Conservation (phyloP, 1,284 basidiomycete species). For the Mycena citricolor region DNA sequence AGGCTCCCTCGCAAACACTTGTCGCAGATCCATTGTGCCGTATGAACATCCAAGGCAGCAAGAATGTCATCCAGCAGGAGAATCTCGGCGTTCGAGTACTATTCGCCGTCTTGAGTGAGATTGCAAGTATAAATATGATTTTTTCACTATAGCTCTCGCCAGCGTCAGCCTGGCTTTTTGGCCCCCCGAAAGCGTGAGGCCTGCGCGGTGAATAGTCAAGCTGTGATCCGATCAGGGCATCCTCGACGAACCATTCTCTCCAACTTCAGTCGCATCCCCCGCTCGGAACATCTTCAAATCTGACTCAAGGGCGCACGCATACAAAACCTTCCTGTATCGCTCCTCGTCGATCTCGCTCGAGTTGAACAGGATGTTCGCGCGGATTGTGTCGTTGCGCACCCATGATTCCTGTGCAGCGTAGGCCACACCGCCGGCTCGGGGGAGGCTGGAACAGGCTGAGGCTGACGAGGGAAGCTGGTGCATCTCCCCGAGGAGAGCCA, state of each 20-base stretch:
- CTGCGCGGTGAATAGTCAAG: slow-evolving; percentile 26
- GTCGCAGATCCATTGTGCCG: slow-evolving; percentile 60
- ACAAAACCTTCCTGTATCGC: slow-evolving; percentile 66
- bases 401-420: slow-evolving; percentile 82
- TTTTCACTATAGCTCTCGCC: slow-evolving; percentile 59
- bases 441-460: slow-evolving; percentile 65
- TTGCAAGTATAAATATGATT: slow-evolving; percentile 1
- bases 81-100: slow-evolving; percentile 68
- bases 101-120: slow-evolving; percentile 57
- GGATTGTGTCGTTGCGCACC: slow-evolving; percentile 45
- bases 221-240: slow-evolving; percentile 47
- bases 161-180: slow-evolving; percentile 50
- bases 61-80: slow-evolving; percentile 63
- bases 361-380: slow-evolving; percentile 86
- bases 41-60: slow-evolving; percentile 54
- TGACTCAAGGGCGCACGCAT: slow-evolving; percentile 62
- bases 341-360: slow-evolving; percentile 65
- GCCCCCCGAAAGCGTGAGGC: slow-evolving; percentile 51
- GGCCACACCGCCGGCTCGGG: slow-evolving; percentile 62
- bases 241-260: slow-evolving; percentile 50
- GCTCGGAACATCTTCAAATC: slow-evolving; percentile 70
- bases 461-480: slow-evolving; percentile 55
- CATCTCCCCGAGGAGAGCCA: slow-evolving; percentile 58
- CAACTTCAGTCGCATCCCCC: slow-evolving; percentile 72
- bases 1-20: slow-evolving; percentile 62